These are phyloP conservation scores for Juncus inflexus DNA, from an alignment of 176 grass and related monocot genomes.

Conservation along the genomic window DNA sequence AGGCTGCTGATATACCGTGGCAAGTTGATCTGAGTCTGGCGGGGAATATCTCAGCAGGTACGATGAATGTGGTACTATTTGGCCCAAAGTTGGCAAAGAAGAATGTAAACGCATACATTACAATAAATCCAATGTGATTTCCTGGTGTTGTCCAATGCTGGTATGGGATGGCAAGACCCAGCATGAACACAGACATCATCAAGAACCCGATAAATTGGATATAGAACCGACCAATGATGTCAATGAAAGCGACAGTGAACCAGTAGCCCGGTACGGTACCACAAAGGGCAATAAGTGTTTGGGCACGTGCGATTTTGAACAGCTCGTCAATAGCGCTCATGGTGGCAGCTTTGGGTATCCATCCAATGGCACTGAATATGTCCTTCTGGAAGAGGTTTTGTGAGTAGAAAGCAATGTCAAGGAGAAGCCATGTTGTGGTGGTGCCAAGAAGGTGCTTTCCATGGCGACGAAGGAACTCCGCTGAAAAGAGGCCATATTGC, in stretches of 20 bases:
- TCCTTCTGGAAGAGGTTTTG: conserved; percentile 43
- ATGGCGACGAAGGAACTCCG: conserved; percentile 24
- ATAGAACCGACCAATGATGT: conserved; percentile 25
- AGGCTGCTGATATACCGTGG: conserved; percentile 20
- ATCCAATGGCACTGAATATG: conserved; percentile 36
- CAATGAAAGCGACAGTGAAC: conserved; percentile 34
- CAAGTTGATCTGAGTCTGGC: conserved; percentile 23
- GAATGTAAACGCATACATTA: conserved; percentile 16
- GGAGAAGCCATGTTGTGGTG: conserved; percentile 33
- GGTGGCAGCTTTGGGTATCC: conserved; percentile 30
- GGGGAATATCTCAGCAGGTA: conserved; percentile 17
- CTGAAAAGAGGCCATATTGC: conserved; percentile 30
- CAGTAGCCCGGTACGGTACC: conserved; percentile 37
- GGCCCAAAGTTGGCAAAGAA: conserved; percentile 22
- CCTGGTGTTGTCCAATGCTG: conserved; percentile 24
- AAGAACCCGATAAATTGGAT: conserved; percentile 29
- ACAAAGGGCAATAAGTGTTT: conserved; percentile 33
- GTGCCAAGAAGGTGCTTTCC: conserved; percentile 33
- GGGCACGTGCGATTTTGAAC: conserved; percentile 30
- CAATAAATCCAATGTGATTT: conserved; percentile 18
- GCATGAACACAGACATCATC: conserved; percentile 37
- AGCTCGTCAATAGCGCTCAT: conserved; percentile 38
- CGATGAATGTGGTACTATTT: conserved; percentile 27
- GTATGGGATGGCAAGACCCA: conserved; percentile 29
- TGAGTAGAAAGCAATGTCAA: conserved; percentile 41